phyloP scores from a whole-genome alignment of 805 yeast species.

The Starmerella geochares region DNA sequence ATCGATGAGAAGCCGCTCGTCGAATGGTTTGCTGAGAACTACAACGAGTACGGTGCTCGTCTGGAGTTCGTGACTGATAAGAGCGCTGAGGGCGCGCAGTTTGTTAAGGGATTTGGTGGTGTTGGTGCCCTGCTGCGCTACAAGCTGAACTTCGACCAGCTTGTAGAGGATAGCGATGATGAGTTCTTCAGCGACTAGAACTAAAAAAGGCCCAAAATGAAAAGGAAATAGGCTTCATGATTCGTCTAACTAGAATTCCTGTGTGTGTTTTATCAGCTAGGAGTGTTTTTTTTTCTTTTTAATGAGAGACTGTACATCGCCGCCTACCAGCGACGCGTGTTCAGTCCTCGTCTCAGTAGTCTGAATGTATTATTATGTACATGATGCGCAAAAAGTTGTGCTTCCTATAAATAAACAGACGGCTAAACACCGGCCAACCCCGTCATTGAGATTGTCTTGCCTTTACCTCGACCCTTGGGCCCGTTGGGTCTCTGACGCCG shows the following conservation, averaged over 20 bases:
- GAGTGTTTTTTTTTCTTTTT: not conserved
- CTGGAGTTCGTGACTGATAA: conserved; percentile 94
- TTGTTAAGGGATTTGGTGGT: conserved; percentile 97
- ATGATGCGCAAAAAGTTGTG: not conserved
- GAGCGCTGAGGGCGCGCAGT: conserved; percentile 97
- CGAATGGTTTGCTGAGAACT: conserved; percentile 98
- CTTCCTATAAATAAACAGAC: not conserved
- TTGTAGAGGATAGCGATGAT: conserved; percentile 79
- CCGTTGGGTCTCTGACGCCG: not conserved
- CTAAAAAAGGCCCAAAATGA: too few relatives aligned
- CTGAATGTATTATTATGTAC: too few relatives aligned
- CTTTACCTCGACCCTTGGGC: conserved; percentile 4
- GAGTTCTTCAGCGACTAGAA: conserved; percentile 59
- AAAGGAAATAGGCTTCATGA: not conserved
- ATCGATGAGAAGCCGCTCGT: conserved; percentile 73
- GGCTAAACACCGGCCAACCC: not conserved
- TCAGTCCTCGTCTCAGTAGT: too few relatives aligned
- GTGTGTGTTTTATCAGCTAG: not conserved
- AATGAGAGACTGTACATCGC: too few relatives aligned
- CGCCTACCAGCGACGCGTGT: too few relatives aligned
- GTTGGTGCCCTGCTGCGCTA: conserved; percentile 93
- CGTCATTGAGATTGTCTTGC: conserved; percentile 1
- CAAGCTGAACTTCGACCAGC: conserved; percentile 93
- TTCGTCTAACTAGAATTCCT: not conserved
- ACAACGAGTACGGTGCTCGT: conserved; percentile 85